phyloP scores from a whole-genome alignment of 257 asterid species.

The Plantago ovata region DNA sequence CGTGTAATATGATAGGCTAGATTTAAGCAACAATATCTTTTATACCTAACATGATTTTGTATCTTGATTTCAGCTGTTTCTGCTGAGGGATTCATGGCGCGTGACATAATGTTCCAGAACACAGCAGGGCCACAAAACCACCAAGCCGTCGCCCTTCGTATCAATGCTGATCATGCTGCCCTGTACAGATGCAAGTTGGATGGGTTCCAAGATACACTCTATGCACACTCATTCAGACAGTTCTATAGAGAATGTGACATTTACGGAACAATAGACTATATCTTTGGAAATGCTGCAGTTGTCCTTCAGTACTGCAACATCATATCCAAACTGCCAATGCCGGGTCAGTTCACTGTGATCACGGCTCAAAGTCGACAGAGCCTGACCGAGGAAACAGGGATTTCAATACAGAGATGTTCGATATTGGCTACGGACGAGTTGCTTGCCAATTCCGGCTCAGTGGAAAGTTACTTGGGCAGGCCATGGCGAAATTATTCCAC shows the following conservation, averaged over 20 bases:
- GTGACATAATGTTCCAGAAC: constrained; percentile 73
- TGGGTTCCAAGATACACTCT: constrained; percentile 79
- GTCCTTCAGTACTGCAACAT: constrained; percentile 73
- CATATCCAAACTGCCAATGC: constrained; percentile 60
- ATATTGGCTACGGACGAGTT: constrained; percentile 52
- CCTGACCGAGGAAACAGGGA: constrained; percentile 57
- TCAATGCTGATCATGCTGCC: constrained; percentile 64
- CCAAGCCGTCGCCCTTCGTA: constrained; percentile 89
- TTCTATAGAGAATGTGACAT: constrained; percentile 88
- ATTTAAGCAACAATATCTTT: background rate
- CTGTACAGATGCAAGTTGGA: constrained; percentile 51
- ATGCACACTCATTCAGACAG: constrained; percentile 75
- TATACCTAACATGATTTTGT: background rate
- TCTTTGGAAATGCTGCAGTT: constrained; percentile 81
- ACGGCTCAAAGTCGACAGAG: constrained; percentile 64
- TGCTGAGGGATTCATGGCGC: constrained; percentile 79
- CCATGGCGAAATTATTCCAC: constrained; percentile 77
- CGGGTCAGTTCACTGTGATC: constrained; percentile 59
- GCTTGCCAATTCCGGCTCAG: constrained; percentile 23
- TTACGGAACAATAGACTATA: constrained; percentile 81
- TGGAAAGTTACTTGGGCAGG: constrained; percentile 69
- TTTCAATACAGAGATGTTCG: constrained; percentile 73
- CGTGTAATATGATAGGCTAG: background rate
- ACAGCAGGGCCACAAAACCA: constrained; percentile 73
- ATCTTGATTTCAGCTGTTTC: constrained; percentile 56